phyloP scores from a whole-genome alignment of 2,329 filamentous ascomycete species.

The Alternaria conjuncta region DNA sequence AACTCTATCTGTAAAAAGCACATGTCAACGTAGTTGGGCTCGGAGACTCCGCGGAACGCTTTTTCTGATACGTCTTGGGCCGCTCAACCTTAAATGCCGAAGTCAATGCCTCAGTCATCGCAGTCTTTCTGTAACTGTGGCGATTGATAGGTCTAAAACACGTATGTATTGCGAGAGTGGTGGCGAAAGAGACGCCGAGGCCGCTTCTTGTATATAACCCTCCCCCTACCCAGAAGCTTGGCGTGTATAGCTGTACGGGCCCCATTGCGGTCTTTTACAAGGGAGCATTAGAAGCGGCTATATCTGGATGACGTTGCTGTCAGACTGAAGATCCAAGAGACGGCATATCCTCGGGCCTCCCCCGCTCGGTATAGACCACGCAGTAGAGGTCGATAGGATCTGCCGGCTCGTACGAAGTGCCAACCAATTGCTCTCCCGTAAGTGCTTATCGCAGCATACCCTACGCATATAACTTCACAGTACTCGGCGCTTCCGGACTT shows the following conservation, averaged over 20 bases:
- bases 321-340: neutral
- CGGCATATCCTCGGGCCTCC: neutral
- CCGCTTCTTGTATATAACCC: neutral
- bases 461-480: neutral
- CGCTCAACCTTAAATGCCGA: neutral
- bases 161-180: neutral
- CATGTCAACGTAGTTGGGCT: neutral
- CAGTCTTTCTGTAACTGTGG: neutral
- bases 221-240: neutral
- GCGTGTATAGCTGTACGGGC: neutral
- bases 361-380: neutral
- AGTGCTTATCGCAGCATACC: neutral
- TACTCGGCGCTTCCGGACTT: neutral
- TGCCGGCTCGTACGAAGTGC: neutral
- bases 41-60: neutral
- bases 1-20: neutral
- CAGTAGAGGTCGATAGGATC: neutral
- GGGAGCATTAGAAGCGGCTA: neutral
- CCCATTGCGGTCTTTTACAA: neutral
- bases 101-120: neutral
- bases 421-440: neutral
- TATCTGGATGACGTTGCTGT: neutral
- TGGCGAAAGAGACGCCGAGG: neutral
- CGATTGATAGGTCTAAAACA: neutral
- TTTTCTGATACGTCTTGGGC: neutral